Evolutionary conservation across 2,329 filamentous ascomycete species (phyloP).

Genomic region (Rhynchosporium graminicola): DNA sequence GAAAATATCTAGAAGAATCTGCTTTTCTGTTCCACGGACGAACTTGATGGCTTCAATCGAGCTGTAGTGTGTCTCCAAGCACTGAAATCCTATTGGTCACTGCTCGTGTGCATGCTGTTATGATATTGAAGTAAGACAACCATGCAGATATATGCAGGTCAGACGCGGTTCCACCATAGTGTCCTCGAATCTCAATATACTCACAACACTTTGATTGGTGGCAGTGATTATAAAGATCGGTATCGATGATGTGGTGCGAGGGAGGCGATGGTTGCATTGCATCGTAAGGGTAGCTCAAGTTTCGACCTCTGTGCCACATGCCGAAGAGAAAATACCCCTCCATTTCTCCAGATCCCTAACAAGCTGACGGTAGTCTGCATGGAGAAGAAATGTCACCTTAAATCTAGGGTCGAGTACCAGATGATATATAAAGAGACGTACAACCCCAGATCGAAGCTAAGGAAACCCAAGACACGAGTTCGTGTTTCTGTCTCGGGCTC

Average conservation of each 20-base stretch:
- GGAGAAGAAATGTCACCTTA: not conserved
- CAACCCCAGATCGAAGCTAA: not conserved
- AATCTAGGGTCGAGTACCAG: not conserved
- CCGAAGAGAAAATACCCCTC: not conserved
- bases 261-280: not conserved
- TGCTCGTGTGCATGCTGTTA: constrained; percentile 1
- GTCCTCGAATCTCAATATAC: not conserved
- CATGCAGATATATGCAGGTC: not conserved
- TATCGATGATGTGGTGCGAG: not conserved
- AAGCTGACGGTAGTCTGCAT: not conserved
- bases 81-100: not conserved
- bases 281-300: not conserved
- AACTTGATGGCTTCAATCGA: not conserved
- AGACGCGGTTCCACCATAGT: not conserved
- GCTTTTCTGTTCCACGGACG: not conserved
- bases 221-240: not conserved
- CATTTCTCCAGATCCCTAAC: not conserved
- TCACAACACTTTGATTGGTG: not conserved
- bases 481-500: too few relatives aligned
- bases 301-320: not conserved
- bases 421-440: not conserved
- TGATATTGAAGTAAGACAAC: not conserved
- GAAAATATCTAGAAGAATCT: not conserved
- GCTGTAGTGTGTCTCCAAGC: not conserved
- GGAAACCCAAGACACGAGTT: not conserved